These are phyloP conservation scores for Kwoniella sp. DNA, from an alignment of 768 basidiomycete genomes.

Conservation along the genomic window DNA sequence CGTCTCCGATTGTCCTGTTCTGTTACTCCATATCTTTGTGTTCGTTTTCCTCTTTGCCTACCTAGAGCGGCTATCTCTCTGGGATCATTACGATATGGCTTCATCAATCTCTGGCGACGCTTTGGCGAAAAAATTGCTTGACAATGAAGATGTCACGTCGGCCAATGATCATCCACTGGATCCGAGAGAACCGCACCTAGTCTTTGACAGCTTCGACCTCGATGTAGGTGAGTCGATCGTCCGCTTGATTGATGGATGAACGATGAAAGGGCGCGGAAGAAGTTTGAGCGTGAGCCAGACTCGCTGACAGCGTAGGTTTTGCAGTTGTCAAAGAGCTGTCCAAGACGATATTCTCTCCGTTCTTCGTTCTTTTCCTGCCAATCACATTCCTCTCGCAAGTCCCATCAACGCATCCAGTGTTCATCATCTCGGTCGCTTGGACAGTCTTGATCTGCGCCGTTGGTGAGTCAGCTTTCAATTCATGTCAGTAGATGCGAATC, in stretches of 20 bases:
- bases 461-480: constrained; percentile 61
- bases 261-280: too few relatives aligned
- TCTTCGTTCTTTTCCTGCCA: constrained; percentile 79
- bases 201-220: constrained; percentile 15
- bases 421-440: constrained; percentile 63
- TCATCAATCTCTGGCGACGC: not conserved
- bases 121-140: not conserved
- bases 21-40: too few relatives aligned
- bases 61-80: too few relatives aligned
- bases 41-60: too few relatives aligned
- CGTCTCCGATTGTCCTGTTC: too few relatives aligned
- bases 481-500: too few relatives aligned
- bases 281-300: too few relatives aligned
- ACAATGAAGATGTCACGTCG: not conserved
- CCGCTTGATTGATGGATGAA: not conserved
- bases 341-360: constrained; percentile 81
- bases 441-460: constrained; percentile 65
- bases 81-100: not conserved
- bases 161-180: not conserved
- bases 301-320: too few relatives aligned
- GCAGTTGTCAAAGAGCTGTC: constrained; percentile 67
- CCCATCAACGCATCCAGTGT: constrained; percentile 60
- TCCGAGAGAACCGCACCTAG: not conserved
- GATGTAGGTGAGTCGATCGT: constrained; percentile 17
- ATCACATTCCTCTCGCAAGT: constrained; percentile 76